Evolutionary conservation across 2,329 filamentous ascomycete species (phyloP).

Genomic region (Rutstroemia sp.): DNA sequence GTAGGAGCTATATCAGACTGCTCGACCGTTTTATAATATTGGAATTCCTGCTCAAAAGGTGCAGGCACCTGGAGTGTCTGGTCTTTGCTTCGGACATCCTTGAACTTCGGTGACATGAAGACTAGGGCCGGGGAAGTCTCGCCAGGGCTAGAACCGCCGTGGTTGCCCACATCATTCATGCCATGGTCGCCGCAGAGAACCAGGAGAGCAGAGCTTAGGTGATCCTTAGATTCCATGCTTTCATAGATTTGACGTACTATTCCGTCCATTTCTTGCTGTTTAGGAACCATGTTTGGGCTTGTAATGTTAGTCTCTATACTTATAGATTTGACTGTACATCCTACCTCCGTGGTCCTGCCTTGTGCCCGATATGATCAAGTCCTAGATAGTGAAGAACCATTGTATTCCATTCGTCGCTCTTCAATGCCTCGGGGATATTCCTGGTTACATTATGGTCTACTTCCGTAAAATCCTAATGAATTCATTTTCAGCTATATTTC

Average conservation of each 20-base stretch:
- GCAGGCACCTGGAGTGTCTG: conserved; percentile 43
- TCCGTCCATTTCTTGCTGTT: conserved; percentile 88
- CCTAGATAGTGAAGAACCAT: conserved; percentile 95
- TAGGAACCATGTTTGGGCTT: conserved; percentile 84
- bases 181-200: conserved; percentile 91
- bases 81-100: conserved; percentile 58
- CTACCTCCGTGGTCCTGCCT: conserved; percentile 78
- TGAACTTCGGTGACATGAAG: conserved; percentile 82
- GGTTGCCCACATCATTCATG: conserved; percentile 99
- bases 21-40: conserved; percentile 79
- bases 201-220: conserved; percentile 72
- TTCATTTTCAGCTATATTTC: conserved; percentile 22
- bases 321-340: neutral
- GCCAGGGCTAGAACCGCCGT: conserved; percentile 86
- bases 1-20: conserved; percentile 93
- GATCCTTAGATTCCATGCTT: conserved; percentile 61
- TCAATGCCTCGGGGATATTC: conserved; percentile 71
- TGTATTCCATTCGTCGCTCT: conserved; percentile 76
- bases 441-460: conserved; percentile 97
- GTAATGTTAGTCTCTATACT: conserved; percentile 14
- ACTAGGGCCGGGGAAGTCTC: conserved; percentile 91
- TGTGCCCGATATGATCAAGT: conserved; percentile 95
- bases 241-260: conserved; percentile 71
- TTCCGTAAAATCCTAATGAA: conserved; percentile 80
- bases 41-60: conserved; percentile 59